Percentiles rank a stretch among this genome's conserved stretches.
phyloP scores from a whole-genome alignment of 768 basidiomycete genomes.

The Termitomyces sp. region DNA sequence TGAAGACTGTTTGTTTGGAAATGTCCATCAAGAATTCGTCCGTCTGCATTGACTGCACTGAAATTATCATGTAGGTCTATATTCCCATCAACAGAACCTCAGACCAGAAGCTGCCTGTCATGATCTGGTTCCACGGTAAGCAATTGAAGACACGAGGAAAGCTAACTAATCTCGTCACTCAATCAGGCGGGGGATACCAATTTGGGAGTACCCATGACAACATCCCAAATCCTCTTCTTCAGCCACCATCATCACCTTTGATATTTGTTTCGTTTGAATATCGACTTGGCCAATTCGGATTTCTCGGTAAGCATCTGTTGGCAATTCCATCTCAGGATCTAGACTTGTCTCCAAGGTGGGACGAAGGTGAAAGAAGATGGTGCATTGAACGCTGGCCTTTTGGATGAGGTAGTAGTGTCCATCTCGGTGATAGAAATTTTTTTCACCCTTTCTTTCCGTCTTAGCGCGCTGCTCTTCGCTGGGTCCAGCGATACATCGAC shows the following conservation, averaged over 20 bases:
- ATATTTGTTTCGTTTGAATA: slow-evolving; percentile 43
- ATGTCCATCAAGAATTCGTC: slow-evolving; percentile 24
- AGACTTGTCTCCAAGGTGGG: slow-evolving; percentile 27
- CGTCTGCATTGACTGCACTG: background rate
- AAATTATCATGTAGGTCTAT: slow-evolving; percentile 26
- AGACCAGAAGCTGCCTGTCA: slow-evolving; percentile 30
- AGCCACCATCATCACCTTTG: slow-evolving; percentile 30
- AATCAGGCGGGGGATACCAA: slow-evolving; percentile 42
- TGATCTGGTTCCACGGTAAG: slow-evolving; percentile 44
- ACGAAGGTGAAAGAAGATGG: slow-evolving; percentile 32
- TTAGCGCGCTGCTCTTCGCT: slow-evolving; percentile 34
- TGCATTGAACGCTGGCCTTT: slow-evolving; percentile 35
- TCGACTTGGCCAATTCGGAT: slow-evolving; percentile 41
- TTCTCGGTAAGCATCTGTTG: slow-evolving; percentile 29
- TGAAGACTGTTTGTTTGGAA: slow-evolving; percentile 45
- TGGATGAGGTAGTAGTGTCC: slow-evolving; percentile 35
- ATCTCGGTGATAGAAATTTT: background rate
- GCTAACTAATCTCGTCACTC: background rate
- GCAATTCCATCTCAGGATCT: background rate
- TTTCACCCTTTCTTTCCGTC: background rate
- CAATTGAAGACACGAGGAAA: background rate
- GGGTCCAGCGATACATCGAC: slow-evolving; percentile 36
- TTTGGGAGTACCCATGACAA: slow-evolving; percentile 31
- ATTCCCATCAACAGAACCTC: slow-evolving; percentile 26
- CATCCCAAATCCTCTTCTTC: slow-evolving; percentile 29